A percentile compares a stretch with the other conserved stretches of the same genome.
Conservation (phyloP, 345 rosid genomes). For the Salix brachista region DNA sequence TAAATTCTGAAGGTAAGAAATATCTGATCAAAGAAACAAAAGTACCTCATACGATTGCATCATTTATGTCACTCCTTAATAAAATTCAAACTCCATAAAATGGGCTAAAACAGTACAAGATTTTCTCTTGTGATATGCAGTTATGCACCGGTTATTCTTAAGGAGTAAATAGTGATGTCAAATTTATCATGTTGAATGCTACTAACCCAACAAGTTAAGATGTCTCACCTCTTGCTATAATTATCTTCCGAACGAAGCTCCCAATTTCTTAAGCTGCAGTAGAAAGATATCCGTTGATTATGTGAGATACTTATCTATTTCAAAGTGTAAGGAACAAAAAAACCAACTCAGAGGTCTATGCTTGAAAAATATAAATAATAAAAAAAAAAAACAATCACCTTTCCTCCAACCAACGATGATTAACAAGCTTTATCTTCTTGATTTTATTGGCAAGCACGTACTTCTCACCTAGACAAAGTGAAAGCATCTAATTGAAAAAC, state of each 20-base stretch:
- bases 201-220: background rate
- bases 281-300: background rate
- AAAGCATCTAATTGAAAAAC: background rate
- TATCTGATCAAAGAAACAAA: background rate
- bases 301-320: background rate
- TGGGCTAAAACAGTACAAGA: background rate
- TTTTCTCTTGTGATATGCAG: background rate
- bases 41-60: too few species aligned
- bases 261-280: conserved; percentile 81
- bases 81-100: background rate
- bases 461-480: conserved; percentile 65
- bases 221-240: conserved; percentile 65
- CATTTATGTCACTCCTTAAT: background rate
- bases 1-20: background rate
- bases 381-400: conserved; percentile 43
- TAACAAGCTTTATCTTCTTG: conserved; percentile 71
- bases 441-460: conserved; percentile 82
- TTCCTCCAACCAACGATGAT: conserved; percentile 90
- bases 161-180: background rate
- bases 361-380: background rate
- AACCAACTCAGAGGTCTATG: background rate
- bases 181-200: background rate
- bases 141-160: background rate
- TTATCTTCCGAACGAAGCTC: conserved; percentile 70
- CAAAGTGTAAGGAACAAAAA: background rate